These are phyloP conservation scores for Petunia axillaris DNA, from an alignment of 257 asterid species.

Conservation along the genomic window DNA sequence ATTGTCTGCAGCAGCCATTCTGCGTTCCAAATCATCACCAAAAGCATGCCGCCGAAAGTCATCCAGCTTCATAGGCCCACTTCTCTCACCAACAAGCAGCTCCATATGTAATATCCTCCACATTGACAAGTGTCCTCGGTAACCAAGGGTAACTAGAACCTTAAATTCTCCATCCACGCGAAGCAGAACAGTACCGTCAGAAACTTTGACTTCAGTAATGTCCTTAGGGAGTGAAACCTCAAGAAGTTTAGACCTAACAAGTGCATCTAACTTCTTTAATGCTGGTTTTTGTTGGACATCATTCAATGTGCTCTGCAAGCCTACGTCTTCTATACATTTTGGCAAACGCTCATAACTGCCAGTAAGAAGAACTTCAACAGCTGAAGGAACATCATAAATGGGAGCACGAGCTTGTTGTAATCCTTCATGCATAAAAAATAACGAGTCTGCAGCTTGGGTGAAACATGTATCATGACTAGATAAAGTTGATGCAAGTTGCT, in stretches of 20 bases:
- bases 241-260: slow-evolving; percentile 87
- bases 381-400: slow-evolving; percentile 94
- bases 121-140: slow-evolving; percentile 93
- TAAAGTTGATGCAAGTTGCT: slow-evolving; percentile 85
- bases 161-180: slow-evolving; percentile 94
- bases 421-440: slow-evolving; percentile 99
- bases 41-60: slow-evolving; percentile 89
- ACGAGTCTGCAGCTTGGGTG: slow-evolving; percentile 96
- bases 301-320: slow-evolving; percentile 67
- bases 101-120: slow-evolving; percentile 99
- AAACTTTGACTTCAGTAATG: slow-evolving; percentile 66
- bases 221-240: slow-evolving; percentile 87
- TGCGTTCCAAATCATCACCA: slow-evolving; percentile 97
- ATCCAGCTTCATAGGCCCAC: slow-evolving; percentile 83
- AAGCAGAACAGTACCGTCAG: slow-evolving; percentile 89
- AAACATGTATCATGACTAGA: slow-evolving; percentile 97
- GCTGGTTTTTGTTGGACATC: slow-evolving; percentile 82
- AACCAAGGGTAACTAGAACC: slow-evolving; percentile 95
- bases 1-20: slow-evolving; percentile 92
- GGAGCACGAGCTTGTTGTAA: slow-evolving; percentile 99
- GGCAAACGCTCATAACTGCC: slow-evolving; percentile 89
- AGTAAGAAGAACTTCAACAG: slow-evolving; percentile 82
- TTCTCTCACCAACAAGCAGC: slow-evolving; percentile 91
- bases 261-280: slow-evolving; percentile 76
- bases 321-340: slow-evolving; percentile 90